phyloP scores from a whole-genome alignment of 192 early-diverging fungal genomes.

The Chytriomyces confervae region DNA sequence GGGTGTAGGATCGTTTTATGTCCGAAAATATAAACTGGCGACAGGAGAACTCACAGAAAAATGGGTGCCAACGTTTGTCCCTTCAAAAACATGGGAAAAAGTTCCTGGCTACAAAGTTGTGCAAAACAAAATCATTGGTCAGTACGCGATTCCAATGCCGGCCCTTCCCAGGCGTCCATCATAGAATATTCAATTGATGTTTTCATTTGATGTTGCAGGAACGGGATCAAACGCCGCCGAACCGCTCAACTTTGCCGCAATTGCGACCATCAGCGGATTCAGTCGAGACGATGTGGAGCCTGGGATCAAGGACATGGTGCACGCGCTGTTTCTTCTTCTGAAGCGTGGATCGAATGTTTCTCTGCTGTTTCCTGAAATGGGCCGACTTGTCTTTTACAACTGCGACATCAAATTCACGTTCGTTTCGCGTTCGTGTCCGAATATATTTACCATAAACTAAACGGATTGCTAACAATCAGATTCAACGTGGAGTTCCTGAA shows the following conservation, averaged over 20 bases:
- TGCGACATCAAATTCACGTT: slow-evolving; percentile 47
- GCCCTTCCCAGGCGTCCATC: neutral
- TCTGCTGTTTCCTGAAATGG: slow-evolving; percentile 42
- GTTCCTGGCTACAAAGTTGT: slow-evolving; percentile 48
- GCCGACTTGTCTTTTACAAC: slow-evolving; percentile 47
- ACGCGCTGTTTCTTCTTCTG: slow-evolving; percentile 46
- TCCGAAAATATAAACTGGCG: slow-evolving; percentile 33
- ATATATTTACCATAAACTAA: neutral
- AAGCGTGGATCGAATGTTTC: slow-evolving; percentile 38
- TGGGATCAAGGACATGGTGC: slow-evolving; percentile 54
- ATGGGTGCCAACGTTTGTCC: slow-evolving; percentile 39
- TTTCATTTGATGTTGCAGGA: neutral
- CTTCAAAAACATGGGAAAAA: slow-evolving; percentile 52
- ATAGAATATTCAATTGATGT: neutral
- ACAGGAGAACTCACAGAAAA: slow-evolving; percentile 28
- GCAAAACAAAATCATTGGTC: neutral
- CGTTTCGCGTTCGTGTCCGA: neutral
- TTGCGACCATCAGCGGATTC: slow-evolving; percentile 41
- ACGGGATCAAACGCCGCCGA: slow-evolving; percentile 43
- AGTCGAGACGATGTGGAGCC: slow-evolving; percentile 52
- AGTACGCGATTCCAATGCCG: neutral
- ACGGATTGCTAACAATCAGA: neutral
- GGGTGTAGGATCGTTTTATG: slow-evolving; percentile 52
- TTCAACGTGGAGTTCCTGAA: slow-evolving; percentile 22
- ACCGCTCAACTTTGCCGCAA: slow-evolving; percentile 49